phyloP scores from a whole-genome alignment of 2,329 filamentous ascomycete genomes.

The Penicillium hesseltinei region DNA sequence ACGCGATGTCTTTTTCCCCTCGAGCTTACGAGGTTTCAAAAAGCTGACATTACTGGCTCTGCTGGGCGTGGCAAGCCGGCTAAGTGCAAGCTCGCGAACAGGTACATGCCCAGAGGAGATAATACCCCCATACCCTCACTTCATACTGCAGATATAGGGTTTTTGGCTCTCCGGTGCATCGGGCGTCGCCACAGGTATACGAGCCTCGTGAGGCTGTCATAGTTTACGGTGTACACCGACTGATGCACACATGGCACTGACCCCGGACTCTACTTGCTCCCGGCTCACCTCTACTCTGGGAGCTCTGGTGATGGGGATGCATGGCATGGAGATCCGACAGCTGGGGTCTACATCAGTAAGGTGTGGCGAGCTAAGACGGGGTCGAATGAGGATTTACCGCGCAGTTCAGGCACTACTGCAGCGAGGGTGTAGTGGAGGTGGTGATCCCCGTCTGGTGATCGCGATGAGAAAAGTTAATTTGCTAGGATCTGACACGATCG shows the following conservation, averaged over 20 bases:
- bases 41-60: background rate
- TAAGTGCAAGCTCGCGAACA: background rate
- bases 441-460: constrained; percentile 2
- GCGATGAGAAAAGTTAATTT: background rate
- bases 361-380: constrained; percentile 8
- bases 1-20: background rate
- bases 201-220: constrained; percentile 3
- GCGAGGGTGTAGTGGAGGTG: background rate
- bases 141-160: background rate
- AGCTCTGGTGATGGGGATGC: background rate
- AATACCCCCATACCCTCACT: background rate
- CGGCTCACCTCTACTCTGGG: constrained; percentile 2
- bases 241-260: constrained; percentile 23
- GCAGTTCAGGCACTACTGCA: constrained; percentile 15
- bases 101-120: background rate
- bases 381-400: constrained; percentile 18
- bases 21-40: background rate
- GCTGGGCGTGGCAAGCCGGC: background rate
- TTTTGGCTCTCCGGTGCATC: constrained; percentile 1
- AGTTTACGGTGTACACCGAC: constrained; percentile 18
- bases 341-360: constrained; percentile 10
- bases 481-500: constrained; percentile 4
- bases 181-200: constrained; percentile 4
- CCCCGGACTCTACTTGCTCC: background rate
- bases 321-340: background rate